Base-by-base conservation (phyloP, 805 yeast genomes). In the Pichia cabralensis region DNA sequence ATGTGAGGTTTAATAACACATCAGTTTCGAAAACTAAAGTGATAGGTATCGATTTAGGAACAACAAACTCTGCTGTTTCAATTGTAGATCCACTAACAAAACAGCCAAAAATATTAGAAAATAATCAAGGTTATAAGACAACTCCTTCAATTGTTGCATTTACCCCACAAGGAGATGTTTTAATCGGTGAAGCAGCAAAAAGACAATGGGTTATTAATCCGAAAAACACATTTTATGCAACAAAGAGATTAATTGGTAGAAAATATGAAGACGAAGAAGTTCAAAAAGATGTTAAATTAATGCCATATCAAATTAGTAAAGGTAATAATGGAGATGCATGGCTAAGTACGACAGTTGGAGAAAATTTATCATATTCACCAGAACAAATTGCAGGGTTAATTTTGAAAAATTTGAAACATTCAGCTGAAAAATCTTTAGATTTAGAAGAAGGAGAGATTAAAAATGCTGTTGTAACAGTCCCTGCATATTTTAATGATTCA, bases 61-160 rank as follows among this genome's bases (percentile, higher is more conserved):
- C 94, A 57, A 82, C 94, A 57, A 82, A 83, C 67, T 82, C 94
- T 22, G 94, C 94, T 36, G 94, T 82, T 27, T 94, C 94, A 35
- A 62, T 81, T 35, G 74, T 83, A 76, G 88, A 81, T 61, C 82
- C 85, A 44, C 71, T 76, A 56, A 58, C 67, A 40, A 34, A 37
- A 17, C 23, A 29, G 19, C 89, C 94, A 39, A 74, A 73, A 61
- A 84, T 82, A 43, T 64, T 82, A 41, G 94, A 83, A 62, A 81
- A 82, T 66, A 59, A 74, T 41, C 83, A 77, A 60, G 88, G 88
- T 58, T 67, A 73, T 31, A 69, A 85, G 50, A 78, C 94, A 33
- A 85, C 95, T 15, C 96, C 96, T 22, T 88, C 96, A 23, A 84
- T 86, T 28, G 96, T 86, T 40, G 96, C 96, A 35, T 86, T 86